Conservation (phyloP, 2,329 filamentous ascomycete species). For the Plenodomus biglobosus region DNA sequence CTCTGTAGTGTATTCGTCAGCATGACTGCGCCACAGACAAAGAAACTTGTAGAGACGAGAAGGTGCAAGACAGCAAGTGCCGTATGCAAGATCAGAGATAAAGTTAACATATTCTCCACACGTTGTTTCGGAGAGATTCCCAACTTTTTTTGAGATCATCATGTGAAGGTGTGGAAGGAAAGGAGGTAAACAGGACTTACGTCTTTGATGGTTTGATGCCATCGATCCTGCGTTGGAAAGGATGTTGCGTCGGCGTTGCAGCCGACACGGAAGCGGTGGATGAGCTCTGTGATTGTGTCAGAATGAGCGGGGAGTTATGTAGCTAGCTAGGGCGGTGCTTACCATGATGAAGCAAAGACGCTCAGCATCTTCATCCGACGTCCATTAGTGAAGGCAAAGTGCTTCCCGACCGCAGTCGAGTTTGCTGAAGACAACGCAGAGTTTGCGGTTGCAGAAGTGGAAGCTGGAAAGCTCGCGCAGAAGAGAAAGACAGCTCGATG, state of each 20-base stretch:
- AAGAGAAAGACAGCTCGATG: constrained; percentile 18
- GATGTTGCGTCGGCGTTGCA: constrained; percentile 68
- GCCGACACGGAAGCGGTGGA: constrained; percentile 73
- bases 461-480: constrained; percentile 24
- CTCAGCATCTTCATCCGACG: constrained; percentile 37
- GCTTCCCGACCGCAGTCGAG: constrained; percentile 40
- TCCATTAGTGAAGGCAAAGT: constrained; percentile 37
- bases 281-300: constrained; percentile 52
- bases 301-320: constrained; percentile 19
- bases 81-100: constrained; percentile 61
- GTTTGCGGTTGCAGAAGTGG: constrained; percentile 30
- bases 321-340: constrained; percentile 13
- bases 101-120: constrained; percentile 91
- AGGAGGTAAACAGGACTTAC: constrained; percentile 57
- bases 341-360: constrained; percentile 42
- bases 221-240: constrained; percentile 79
- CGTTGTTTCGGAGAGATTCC: constrained; percentile 99
- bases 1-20: constrained; percentile 58
- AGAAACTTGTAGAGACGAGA: neutral
- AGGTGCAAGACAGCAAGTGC: constrained; percentile 15
- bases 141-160: constrained; percentile 86
- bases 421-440: constrained; percentile 32
- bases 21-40: constrained; percentile 10
- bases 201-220: constrained; percentile 86
- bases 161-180: constrained; percentile 55